Evolutionary conservation across 1,139 yeast genomes (phyloP).

Genomic region (Pneumocystis murina): DNA sequence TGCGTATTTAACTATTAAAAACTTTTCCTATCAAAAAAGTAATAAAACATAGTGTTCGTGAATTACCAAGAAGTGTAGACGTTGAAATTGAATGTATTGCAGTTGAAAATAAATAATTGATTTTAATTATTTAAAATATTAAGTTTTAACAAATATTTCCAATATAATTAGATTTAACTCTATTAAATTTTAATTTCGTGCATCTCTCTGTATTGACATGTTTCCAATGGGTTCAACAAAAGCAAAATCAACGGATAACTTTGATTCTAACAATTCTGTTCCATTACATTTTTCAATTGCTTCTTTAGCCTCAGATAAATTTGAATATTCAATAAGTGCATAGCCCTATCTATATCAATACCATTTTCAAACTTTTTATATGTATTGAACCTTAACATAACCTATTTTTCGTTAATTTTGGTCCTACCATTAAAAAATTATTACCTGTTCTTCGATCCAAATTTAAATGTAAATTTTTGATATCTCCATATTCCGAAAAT

Average conservation of each 20-base stretch:
- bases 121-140: too few relatives aligned
- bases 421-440: conserved; percentile 19
- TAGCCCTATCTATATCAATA: conserved; percentile 23
- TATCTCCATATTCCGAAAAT: conserved; percentile 30
- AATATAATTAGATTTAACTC: too few relatives aligned
- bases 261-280: conserved; percentile 24
- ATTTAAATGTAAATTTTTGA: conserved; percentile 29
- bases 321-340: conserved; percentile 28
- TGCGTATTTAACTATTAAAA: too few relatives aligned
- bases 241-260: conserved; percentile 27
- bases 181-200: too few relatives aligned
- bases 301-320: conserved; percentile 24
- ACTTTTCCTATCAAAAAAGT: too few relatives aligned
- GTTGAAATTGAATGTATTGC: conserved; percentile 20
- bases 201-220: conserved; percentile 5
- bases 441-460: conserved; percentile 32
- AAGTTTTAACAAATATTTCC: too few relatives aligned
- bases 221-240: conserved; percentile 22
- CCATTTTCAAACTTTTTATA: not conserved
- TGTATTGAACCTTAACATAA: not conserved
- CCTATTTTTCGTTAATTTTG: not conserved
- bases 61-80: not conserved
- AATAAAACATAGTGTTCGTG: too few relatives aligned
- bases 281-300: conserved; percentile 26
- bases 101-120: too few relatives aligned